Percentiles rank a stretch among this genome's conserved stretches.
Conservation (phyloP, 495 filamentous ascomycete species). For the Hypoxylon lenormandii region DNA sequence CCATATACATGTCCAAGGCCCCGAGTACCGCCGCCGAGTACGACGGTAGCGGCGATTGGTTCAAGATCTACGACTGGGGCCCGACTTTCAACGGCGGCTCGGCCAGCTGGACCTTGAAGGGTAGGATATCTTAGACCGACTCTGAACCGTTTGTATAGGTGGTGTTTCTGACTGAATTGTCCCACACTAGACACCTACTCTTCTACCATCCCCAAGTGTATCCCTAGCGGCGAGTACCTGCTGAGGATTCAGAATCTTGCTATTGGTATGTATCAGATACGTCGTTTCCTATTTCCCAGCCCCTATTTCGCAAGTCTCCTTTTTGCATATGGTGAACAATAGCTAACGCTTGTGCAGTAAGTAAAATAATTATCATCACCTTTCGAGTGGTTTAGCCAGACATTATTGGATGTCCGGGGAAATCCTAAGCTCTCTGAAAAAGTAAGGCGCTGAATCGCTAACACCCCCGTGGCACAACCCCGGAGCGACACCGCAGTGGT, state of each 20-base stretch:
- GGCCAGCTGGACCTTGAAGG: slow-evolving; percentile 57
- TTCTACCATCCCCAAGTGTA: slow-evolving; percentile 66
- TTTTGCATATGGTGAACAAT: no score
- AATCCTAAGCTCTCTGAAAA: no score
- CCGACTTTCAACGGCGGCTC: slow-evolving; percentile 53
- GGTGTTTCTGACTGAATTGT: no score
- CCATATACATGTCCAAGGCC: slow-evolving; percentile 68
- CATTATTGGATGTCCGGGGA: no score
- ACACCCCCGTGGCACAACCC: slow-evolving; percentile 61
- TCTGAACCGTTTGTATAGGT: no score
- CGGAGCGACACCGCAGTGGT: slow-evolving; percentile 63
- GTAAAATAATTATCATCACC: no score
- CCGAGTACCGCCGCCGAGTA: slow-evolving; percentile 57
- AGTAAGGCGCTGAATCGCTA: no score
- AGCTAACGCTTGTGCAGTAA: no score
- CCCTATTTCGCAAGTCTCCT: no score
- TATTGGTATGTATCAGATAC: slow-evolving; percentile 45
- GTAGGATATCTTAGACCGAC: slow-evolving; percentile 38
- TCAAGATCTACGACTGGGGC: slow-evolving; percentile 66
- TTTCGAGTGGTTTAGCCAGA: no score
- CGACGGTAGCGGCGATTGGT: slow-evolving; percentile 66
- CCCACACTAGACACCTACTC: slow-evolving; percentile 56
- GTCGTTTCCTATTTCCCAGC: no score
- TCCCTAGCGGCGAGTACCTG: slow-evolving; percentile 70
- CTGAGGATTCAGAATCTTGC: slow-evolving; percentile 71